Evolutionary conservation across 352 stramenopile genomes (phyloP).

Genomic region (Elongisporangium undulatum): DNA sequence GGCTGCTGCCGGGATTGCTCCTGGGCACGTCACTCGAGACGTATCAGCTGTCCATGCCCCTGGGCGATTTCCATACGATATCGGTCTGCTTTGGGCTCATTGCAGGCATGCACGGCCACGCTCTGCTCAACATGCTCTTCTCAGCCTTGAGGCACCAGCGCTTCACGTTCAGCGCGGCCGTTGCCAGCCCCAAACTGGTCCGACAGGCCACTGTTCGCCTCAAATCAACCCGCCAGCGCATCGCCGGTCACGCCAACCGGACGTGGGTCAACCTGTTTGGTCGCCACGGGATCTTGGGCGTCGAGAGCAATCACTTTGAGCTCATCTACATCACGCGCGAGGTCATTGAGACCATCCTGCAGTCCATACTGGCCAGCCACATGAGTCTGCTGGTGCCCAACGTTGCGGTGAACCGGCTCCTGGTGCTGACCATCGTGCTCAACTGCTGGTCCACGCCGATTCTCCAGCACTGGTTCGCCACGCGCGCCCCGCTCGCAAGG

Average conservation of each 20-base stretch:
- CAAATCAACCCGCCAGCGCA: too few species aligned
- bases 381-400: conserved; percentile 23
- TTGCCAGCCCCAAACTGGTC: too few species aligned
- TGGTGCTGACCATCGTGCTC: conserved; percentile 16
- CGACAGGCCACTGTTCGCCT: too few species aligned
- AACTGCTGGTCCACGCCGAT: conserved; percentile 23
- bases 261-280: too few species aligned
- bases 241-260: too few species aligned
- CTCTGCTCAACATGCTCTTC: not conserved
- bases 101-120: not conserved
- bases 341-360: conserved; percentile 15
- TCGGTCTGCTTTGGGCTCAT: too few species aligned
- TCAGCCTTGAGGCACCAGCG: not conserved
- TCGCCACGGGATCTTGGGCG: too few species aligned
- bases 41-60: too few species aligned
- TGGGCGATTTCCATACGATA: too few species aligned
- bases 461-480: conserved; percentile 6
- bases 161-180: not conserved
- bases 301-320: too few species aligned
- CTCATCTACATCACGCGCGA: conserved; percentile 5
- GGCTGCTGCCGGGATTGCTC: not conserved
- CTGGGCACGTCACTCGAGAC: too few species aligned
- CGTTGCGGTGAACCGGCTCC: conserved; percentile 12
- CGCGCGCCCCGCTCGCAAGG: not conserved
- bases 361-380: conserved; percentile 17